phyloP scores from a whole-genome alignment of 2,329 filamentous ascomycete species.

The Arthrocladium fulminans region DNA sequence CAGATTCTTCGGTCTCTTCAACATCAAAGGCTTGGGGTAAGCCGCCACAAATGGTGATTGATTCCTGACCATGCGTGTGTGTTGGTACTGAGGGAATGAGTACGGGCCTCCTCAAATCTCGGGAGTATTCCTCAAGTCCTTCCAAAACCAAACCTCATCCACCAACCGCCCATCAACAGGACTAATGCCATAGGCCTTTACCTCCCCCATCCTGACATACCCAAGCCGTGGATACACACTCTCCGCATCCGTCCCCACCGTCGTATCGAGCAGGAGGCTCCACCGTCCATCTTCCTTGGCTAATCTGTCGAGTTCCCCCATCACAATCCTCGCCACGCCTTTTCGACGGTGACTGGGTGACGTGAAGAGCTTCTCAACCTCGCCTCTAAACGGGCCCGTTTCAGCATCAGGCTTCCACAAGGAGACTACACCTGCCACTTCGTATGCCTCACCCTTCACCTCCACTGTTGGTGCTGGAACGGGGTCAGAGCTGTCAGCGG shows the following conservation, averaged over 20 bases:
- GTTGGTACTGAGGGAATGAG: no score
- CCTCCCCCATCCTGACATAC: constrained; percentile 47
- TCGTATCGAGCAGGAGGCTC: constrained; percentile 47
- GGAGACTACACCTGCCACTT: constrained; percentile 47
- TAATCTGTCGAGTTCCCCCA: constrained; percentile 48
- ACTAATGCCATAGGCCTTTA: constrained; percentile 47
- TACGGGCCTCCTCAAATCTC: no score
- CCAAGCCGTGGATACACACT: constrained; percentile 48
- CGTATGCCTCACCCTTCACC: constrained; percentile 6
- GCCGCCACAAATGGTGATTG: no score
- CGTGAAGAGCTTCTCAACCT: constrained; percentile 52
- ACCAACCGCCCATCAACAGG: constrained; percentile 45
- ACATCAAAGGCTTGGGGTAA: no score
- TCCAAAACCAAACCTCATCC: constrained; percentile 22
- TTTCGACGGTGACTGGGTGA: constrained; percentile 42
- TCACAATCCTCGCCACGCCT: constrained; percentile 46
- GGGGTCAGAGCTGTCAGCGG: neutral
- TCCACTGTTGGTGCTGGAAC: constrained; percentile 23
- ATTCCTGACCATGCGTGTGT: no score
- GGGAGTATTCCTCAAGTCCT: constrained; percentile 17
- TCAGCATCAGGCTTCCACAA: constrained; percentile 45
- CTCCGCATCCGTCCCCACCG: constrained; percentile 46
- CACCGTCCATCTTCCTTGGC: constrained; percentile 42
- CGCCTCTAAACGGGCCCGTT: constrained; percentile 48
- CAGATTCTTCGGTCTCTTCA: no score